Evolutionary conservation across 2,329 filamentous ascomycete genomes (phyloP).

Genomic region (Uncinocarpus reesii): DNA sequence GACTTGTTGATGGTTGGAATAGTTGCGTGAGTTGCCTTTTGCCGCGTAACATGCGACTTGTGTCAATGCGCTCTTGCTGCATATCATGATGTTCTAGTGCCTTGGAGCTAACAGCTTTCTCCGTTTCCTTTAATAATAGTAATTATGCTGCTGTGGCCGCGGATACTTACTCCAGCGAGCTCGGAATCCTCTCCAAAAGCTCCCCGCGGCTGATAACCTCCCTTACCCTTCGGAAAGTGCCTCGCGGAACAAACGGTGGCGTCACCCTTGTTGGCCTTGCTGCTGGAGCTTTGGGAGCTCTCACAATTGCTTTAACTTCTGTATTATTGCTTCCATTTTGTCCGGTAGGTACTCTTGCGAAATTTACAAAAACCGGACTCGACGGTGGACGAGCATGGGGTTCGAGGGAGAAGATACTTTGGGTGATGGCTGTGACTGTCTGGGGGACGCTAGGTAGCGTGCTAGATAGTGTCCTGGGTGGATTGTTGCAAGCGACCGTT

Average conservation of each 20-base stretch:
- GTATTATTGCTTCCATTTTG: constrained; percentile 58
- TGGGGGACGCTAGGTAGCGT: constrained; percentile 73
- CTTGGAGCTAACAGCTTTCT: background rate
- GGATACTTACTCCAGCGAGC: constrained; percentile 90
- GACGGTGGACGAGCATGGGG: constrained; percentile 35
- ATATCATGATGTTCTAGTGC: too few relatives aligned
- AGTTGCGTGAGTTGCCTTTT: constrained; percentile 28
- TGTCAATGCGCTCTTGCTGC: too few relatives aligned
- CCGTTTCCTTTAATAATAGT: constrained; percentile 18
- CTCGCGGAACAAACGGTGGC: constrained; percentile 86
- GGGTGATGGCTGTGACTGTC: constrained; percentile 48
- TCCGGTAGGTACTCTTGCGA: constrained; percentile 14
- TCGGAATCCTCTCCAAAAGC: constrained; percentile 73
- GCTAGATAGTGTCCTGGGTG: constrained; percentile 79
- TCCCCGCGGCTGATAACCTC: constrained; percentile 80
- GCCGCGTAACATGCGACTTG: too few relatives aligned
- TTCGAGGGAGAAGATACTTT: constrained; percentile 45
- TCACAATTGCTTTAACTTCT: constrained; percentile 57
- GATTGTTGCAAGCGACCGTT: constrained; percentile 74
- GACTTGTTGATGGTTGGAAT: constrained; percentile 34
- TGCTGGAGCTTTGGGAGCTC: constrained; percentile 64
- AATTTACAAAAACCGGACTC: constrained; percentile 20
- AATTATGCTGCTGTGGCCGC: constrained; percentile 89
- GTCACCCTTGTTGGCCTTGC: constrained; percentile 65
- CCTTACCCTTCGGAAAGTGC: constrained; percentile 62